phyloP scores from a whole-genome alignment of 2,329 filamentous ascomycete species.

The Elsinoe fawcettii region DNA sequence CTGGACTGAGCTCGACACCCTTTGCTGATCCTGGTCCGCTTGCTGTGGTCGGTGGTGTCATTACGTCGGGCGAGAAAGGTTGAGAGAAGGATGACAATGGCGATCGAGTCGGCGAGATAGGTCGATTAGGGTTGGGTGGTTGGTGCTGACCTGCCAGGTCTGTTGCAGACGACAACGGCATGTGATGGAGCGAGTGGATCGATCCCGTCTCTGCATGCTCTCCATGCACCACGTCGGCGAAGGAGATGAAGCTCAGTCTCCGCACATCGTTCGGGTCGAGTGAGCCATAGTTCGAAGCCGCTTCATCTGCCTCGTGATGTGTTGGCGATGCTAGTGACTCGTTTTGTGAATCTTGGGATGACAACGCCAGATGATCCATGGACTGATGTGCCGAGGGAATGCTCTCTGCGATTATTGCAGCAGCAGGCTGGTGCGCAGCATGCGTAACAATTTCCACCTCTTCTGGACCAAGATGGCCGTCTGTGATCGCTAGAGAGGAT shows the following conservation, averaged over 20 bases:
- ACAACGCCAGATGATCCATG: slow-evolving; percentile 14
- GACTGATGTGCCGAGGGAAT: slow-evolving; percentile 17
- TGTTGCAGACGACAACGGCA: slow-evolving; percentile 57
- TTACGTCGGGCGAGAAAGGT: slow-evolving; percentile 59
- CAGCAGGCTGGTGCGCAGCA: slow-evolving; percentile 70
- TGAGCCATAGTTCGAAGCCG: slow-evolving; percentile 66
- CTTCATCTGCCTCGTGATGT: slow-evolving; percentile 43
- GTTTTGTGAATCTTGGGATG: slow-evolving; percentile 19
- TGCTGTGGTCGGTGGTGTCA: slow-evolving; percentile 60
- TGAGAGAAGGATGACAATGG: slow-evolving; percentile 35
- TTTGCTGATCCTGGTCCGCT: slow-evolving; percentile 69
- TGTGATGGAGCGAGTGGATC: slow-evolving; percentile 59
- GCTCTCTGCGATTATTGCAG: slow-evolving; percentile 49
- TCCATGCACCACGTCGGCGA: slow-evolving; percentile 86
- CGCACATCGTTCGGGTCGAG: slow-evolving; percentile 72
- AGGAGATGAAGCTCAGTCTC: slow-evolving; percentile 88
- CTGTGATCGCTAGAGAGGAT: slow-evolving; percentile 85
- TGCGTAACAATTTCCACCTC: slow-evolving; percentile 90
- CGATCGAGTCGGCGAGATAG: slow-evolving; percentile 72
- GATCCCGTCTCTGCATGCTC: slow-evolving; percentile 47
- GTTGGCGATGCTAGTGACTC: slow-evolving; percentile 4
- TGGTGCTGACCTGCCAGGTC: slow-evolving; percentile 19
- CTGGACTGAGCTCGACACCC: slow-evolving; percentile 55
- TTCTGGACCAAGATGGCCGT: slow-evolving; percentile 75
- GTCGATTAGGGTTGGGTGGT: slow-evolving; percentile 48